These are phyloP conservation scores for Apiosordaria backusii DNA, from an alignment of 495 filamentous ascomycete genomes.

Conservation along the genomic window DNA sequence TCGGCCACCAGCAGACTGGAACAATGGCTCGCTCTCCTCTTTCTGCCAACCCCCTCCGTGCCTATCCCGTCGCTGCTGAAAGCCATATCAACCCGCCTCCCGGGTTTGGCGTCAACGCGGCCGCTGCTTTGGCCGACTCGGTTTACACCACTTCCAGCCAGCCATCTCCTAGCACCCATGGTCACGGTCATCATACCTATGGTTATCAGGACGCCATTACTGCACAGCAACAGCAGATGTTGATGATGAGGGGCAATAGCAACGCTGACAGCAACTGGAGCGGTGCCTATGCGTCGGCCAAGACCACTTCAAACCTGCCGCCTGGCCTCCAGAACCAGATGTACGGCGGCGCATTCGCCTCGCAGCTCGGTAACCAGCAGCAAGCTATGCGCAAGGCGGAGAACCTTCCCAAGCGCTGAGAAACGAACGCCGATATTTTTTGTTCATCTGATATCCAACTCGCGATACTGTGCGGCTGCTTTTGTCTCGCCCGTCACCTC, in stretches of 20 bases:
- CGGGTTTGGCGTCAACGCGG: constrained; percentile 2
- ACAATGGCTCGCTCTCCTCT: constrained; percentile 7
- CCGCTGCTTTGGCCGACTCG: background rate
- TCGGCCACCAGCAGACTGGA: background rate
- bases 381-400: background rate
- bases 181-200: background rate
- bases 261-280: background rate
- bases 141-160: background rate
- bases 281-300: background rate
- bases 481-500: background rate
- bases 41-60: background rate
- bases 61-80: background rate
- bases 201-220: background rate
- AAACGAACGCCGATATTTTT: background rate
- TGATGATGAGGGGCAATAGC: background rate
- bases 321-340: background rate
- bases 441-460: too few relatives aligned
- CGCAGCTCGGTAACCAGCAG: background rate
- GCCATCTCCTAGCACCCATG: background rate
- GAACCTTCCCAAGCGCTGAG: background rate
- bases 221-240: background rate
- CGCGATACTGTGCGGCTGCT: background rate
- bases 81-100: constrained; percentile 1
- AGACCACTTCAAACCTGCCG: background rate
- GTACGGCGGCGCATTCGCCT: background rate